Conservation (phyloP, 108 stramenopile species). For the Aurantiochytrium sp. region DNA sequence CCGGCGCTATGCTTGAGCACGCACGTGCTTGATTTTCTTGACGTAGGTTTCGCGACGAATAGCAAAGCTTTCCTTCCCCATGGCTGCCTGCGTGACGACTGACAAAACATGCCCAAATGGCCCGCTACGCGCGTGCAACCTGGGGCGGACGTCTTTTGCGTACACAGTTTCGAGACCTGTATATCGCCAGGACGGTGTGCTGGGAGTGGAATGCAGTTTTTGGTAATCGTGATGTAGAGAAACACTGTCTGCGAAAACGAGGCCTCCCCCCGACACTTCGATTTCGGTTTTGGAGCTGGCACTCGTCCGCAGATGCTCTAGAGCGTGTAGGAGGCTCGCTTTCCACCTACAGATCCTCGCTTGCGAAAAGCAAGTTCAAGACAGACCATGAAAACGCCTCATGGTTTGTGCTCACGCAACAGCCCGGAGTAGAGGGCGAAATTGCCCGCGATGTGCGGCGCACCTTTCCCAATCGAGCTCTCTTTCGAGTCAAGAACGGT, state of each 20-base stretch:
- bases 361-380: constrained; percentile 7
- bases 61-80: not conserved
- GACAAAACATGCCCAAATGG: not conserved
- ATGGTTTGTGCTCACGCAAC: not conserved
- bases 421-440: not conserved
- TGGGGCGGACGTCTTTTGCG: not conserved
- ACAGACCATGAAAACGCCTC: not conserved
- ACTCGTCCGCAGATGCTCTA: not conserved
- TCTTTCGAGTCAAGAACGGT: constrained; percentile 57
- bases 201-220: not conserved
- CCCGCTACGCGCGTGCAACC: not conserved
- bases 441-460: constrained; percentile 79
- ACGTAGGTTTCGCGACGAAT: not conserved
- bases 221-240: not conserved
- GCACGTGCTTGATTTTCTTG: not conserved
- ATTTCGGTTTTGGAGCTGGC: not conserved
- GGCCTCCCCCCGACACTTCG: not conserved
- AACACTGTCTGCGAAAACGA: not conserved
- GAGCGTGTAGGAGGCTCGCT: not conserved
- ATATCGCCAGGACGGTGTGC: not conserved
- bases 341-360: not conserved
- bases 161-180: not conserved
- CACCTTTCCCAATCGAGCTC: constrained; percentile 72
- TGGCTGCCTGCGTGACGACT: not conserved
- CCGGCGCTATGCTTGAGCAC: not conserved